Evolutionary conservation across 805 yeast species (phyloP).

Genomic region (Kodamaea fukazawae): DNA sequence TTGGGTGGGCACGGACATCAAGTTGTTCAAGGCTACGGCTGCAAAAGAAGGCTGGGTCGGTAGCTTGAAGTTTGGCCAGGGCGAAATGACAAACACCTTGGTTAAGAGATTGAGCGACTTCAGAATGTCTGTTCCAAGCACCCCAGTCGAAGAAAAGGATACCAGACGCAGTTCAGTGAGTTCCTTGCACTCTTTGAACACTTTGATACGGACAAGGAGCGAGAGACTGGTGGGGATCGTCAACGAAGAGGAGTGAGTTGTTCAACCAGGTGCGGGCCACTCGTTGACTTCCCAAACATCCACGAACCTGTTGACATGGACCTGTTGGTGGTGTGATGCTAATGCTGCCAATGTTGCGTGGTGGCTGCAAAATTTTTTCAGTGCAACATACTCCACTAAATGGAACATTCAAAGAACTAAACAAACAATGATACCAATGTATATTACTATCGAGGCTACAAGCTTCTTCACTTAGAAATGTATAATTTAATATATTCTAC

Average conservation of each 20-base stretch:
- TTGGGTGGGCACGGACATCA: constrained; percentile 52
- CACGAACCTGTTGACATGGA: no score
- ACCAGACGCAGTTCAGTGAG: constrained; percentile 29
- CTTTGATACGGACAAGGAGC: constrained; percentile 31
- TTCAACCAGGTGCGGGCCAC: no score
- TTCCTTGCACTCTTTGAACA: constrained; percentile 40
- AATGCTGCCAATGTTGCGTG: no score
- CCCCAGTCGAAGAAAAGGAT: constrained; percentile 34
- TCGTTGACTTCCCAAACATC: no score
- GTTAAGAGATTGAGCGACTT: constrained; percentile 48
- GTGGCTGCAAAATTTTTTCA: no score
- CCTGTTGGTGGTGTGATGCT: no score
- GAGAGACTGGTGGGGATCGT: not conserved
- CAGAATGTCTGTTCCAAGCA: constrained; percentile 23
- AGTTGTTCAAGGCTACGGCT: constrained; percentile 45
- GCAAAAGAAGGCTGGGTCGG: constrained; percentile 21
- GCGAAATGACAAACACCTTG: constrained; percentile 49
- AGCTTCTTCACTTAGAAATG: no score
- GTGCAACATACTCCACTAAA: no score
- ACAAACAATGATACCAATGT: no score
- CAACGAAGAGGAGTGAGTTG: not conserved
- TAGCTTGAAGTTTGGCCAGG: constrained; percentile 32
- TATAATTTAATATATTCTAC: no score
- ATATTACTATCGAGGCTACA: no score
- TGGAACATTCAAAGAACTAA: no score